Conservation (phyloP, 208 protist species). For the Porcisia hertigi region DNA sequence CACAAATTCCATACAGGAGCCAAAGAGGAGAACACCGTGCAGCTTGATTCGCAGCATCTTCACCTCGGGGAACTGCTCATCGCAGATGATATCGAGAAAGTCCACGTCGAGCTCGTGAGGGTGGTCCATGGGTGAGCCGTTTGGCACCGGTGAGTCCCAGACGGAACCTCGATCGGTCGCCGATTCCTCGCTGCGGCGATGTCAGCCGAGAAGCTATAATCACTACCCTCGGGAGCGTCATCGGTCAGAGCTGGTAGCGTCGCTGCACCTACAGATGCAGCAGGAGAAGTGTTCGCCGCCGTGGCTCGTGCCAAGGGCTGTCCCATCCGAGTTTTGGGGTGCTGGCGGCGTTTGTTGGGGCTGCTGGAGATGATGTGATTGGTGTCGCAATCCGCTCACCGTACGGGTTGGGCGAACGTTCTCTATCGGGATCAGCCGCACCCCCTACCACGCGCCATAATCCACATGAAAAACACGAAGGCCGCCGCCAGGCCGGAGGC, state of each 20-base stretch:
- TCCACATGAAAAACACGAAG: slow-evolving; percentile 64
- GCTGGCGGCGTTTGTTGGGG: not conserved
- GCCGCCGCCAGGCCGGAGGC: slow-evolving; percentile 46
- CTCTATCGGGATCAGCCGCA: slow-evolving; percentile 34
- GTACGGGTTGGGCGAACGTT: slow-evolving; percentile 9
- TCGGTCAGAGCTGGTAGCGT: not conserved
- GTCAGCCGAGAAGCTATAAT: slow-evolving; percentile 1
- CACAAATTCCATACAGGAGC: slow-evolving; percentile 58
- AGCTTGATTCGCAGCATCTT: slow-evolving; percentile 51
- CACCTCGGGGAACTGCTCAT: slow-evolving; percentile 44
- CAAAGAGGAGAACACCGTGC: slow-evolving; percentile 56
- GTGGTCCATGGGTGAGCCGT: slow-evolving; percentile 28
- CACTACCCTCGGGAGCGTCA: not conserved
- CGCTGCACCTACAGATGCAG: too few species aligned
- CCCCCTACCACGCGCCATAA: slow-evolving; percentile 43
- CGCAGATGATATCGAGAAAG: slow-evolving; percentile 41
- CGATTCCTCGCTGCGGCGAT: not conserved
- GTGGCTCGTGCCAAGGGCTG: not conserved
- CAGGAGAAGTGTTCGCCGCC: too few species aligned
- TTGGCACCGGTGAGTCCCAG: slow-evolving; percentile 13
- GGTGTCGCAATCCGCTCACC: not conserved
- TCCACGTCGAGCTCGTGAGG: slow-evolving; percentile 38
- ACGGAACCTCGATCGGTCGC: not conserved
- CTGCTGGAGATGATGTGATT: not conserved
- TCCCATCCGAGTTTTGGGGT: not conserved